These are phyloP conservation scores for Exidia glandulosa DNA, from an alignment of 768 basidiomycete species.

Conservation along the genomic window DNA sequence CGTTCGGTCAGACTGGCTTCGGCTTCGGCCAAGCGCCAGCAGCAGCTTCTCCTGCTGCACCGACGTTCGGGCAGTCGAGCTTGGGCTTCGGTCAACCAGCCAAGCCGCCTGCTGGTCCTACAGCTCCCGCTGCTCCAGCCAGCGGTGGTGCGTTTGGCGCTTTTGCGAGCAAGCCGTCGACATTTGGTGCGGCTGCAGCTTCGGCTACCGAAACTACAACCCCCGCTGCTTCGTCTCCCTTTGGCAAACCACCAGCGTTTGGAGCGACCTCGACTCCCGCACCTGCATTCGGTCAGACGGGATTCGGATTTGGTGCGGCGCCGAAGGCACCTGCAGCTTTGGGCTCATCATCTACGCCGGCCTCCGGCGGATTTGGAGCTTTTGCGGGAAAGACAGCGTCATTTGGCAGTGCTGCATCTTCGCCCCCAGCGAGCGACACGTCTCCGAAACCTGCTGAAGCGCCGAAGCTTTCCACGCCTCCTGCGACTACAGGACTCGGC, in stretches of 20 bases:
- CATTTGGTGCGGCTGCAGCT: neutral
- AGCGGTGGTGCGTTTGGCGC: constrained; percentile 3
- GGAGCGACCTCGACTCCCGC: neutral
- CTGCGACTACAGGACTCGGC: neutral
- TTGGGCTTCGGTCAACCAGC: constrained; percentile 13
- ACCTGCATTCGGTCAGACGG: constrained; percentile 25
- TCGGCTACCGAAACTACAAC: constrained; percentile 1
- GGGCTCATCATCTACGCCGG: too few relatives aligned
- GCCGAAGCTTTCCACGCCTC: neutral
- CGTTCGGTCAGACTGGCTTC: constrained; percentile 7
- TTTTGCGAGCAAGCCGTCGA: neutral
- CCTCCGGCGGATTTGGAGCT: constrained; percentile 7
- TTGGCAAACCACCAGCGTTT: constrained; percentile 19
- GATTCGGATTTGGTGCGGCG: too few relatives aligned
- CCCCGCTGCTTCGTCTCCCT: constrained; percentile 13
- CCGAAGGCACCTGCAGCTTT: too few relatives aligned
- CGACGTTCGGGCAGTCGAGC: constrained; percentile 19
- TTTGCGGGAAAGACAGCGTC: constrained; percentile 11
- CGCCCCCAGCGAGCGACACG: neutral
- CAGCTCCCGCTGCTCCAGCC: constrained; percentile 6
- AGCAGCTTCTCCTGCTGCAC: constrained; percentile 9
- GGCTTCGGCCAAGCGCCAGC: constrained; percentile 11
- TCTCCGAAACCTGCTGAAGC: neutral
- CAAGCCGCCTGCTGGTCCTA: neutral
- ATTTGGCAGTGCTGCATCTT: neutral